Evolutionary conservation across 768 basidiomycete species (phyloP).

Genomic region (Phaffia tasmanica): DNA sequence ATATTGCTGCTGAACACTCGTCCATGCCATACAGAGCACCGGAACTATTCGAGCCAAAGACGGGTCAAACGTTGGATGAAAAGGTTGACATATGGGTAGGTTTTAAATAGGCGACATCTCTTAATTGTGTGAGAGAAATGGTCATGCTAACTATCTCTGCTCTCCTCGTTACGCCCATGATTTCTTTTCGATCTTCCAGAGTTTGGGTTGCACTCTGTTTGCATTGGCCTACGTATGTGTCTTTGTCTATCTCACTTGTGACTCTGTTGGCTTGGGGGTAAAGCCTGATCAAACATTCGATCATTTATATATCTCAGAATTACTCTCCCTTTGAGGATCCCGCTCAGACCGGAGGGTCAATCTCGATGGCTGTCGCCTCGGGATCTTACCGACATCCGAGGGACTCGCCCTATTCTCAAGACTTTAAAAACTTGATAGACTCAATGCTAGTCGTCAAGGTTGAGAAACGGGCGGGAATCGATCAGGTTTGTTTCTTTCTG

Average conservation of each 20-base stretch:
- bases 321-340: slow-evolving; percentile 25
- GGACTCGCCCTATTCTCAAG: slow-evolving; percentile 60
- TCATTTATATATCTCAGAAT: not conserved
- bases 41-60: slow-evolving; percentile 95
- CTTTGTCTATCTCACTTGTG: slow-evolving; percentile 49
- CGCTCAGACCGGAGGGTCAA: slow-evolving; percentile 19
- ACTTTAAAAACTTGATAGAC: slow-evolving; percentile 69
- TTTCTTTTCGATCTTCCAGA: slow-evolving; percentile 44
- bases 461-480: slow-evolving; percentile 69
- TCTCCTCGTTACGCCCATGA: not conserved
- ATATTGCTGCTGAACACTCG: slow-evolving; percentile 93
- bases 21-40: slow-evolving; percentile 98
- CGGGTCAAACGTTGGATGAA: slow-evolving; percentile 72
- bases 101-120: slow-evolving; percentile 5
- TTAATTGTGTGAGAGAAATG: not conserved
- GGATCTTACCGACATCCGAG: slow-evolving; percentile 40
- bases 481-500: slow-evolving; percentile 34
- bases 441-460: slow-evolving; percentile 74
- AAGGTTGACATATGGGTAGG: slow-evolving; percentile 94
- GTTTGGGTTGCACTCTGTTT: slow-evolving; percentile 86
- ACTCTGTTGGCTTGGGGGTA: not conserved
- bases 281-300: not conserved
- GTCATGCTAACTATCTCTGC: too few relatives aligned
- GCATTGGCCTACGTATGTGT: slow-evolving; percentile 88
- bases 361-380: slow-evolving; percentile 31